phyloP scores from a whole-genome alignment of 2,329 filamentous ascomycete species.

The Madurella fahalii region DNA sequence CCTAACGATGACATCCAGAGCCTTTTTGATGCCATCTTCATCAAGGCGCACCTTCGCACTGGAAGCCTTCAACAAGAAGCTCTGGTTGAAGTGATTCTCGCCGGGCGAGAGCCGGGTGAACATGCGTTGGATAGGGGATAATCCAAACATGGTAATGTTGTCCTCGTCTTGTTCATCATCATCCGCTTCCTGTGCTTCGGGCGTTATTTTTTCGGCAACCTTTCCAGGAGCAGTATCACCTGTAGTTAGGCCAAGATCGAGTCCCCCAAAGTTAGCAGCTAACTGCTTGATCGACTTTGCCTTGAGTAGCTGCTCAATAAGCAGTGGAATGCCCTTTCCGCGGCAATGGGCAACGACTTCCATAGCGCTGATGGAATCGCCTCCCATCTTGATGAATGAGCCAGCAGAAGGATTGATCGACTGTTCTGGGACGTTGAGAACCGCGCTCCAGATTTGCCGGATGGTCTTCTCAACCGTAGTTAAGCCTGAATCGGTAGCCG shows the following conservation, averaged over 20 bases:
- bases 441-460: too few relatives aligned
- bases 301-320: constrained; percentile 41
- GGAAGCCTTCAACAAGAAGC: constrained; percentile 34
- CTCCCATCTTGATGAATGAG: too few relatives aligned
- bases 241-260: constrained; percentile 24
- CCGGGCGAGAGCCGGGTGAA: constrained; percentile 34
- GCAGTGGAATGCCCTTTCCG: constrained; percentile 35
- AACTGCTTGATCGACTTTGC: constrained; percentile 16
- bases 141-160: constrained; percentile 30
- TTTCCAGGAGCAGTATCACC: too few relatives aligned
- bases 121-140: constrained; percentile 43
- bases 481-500: too few relatives aligned
- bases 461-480: too few relatives aligned
- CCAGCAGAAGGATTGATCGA: too few relatives aligned
- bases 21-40: constrained; percentile 14
- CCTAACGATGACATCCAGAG: constrained; percentile 26
- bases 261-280: constrained; percentile 1
- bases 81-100: constrained; percentile 41
- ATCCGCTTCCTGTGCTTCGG: constrained; percentile 7
- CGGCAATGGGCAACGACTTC: constrained; percentile 31
- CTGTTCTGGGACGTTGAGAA: too few relatives aligned
- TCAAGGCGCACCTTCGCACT: constrained; percentile 19
- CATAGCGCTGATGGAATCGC: neutral
- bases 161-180: constrained; percentile 21
- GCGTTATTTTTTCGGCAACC: neutral